Percentiles rank a stretch among this genome's conserved stretches.
Conservation (phyloP, 805 yeast genomes). For the Schizosaccharomyces osmophilus region DNA sequence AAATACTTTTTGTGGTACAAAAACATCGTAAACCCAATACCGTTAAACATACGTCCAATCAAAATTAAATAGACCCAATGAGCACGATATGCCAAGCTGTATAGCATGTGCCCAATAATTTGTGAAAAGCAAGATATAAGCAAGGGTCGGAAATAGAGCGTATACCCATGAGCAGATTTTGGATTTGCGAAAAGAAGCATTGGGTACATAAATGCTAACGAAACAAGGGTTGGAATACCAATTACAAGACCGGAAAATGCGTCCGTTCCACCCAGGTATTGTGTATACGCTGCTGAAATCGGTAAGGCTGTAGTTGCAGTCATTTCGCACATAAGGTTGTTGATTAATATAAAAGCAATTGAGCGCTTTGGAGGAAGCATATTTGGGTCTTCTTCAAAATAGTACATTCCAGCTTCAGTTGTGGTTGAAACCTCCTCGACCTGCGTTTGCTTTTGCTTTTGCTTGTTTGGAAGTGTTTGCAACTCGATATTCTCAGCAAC, state of each 20-base stretch:
- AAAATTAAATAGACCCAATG: neutral
- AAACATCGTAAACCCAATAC: neutral
- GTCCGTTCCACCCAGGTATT: neutral
- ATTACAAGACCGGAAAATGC: neutral
- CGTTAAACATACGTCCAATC: conserved; percentile 1
- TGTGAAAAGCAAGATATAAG: neutral
- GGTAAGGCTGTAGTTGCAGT: neutral
- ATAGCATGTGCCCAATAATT: neutral
- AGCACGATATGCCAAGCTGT: neutral
- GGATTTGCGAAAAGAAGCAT: neutral
- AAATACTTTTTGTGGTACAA: neutral
- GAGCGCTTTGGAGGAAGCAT: neutral
- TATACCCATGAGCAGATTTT: neutral
- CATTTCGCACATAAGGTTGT: neutral
- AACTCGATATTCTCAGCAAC: too few species aligned
- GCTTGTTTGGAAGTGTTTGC: too few species aligned
- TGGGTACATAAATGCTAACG: neutral
- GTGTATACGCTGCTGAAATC: neutral
- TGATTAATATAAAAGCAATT: neutral
- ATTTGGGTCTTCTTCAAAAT: neutral
- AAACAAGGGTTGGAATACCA: neutral
- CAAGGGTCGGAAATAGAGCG: neutral
- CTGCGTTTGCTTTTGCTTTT: too few species aligned
- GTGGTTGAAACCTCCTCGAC: too few species aligned
- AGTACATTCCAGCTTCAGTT: too few species aligned